Conservation (phyloP, 1,139 yeast species). For the Taiozyma sp. region DNA sequence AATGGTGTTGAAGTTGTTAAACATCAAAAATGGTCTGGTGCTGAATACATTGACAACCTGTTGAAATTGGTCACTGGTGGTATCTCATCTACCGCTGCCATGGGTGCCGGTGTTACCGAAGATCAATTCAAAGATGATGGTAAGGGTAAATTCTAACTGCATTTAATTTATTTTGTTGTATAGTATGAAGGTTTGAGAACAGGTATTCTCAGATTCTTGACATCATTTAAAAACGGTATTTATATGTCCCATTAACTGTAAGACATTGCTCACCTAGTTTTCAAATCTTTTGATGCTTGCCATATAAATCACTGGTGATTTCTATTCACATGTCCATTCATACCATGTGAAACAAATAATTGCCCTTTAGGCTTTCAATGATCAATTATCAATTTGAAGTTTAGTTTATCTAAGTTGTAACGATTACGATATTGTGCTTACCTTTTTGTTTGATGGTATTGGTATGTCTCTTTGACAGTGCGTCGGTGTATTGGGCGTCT, state of each 20-base stretch:
- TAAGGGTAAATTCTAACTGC: not conserved
- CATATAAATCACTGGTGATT: too few species aligned
- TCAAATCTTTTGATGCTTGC: too few species aligned
- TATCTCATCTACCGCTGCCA: conserved; percentile 92
- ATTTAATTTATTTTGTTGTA: not conserved
- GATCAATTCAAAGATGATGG: conserved; percentile 66
- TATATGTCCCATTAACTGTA: not conserved
- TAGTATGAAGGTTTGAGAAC: not conserved
- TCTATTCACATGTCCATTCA: too few species aligned
- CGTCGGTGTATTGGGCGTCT: too few species aligned
- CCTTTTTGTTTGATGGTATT: too few species aligned
- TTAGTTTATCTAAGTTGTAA: too few species aligned
- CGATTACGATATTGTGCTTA: too few species aligned
- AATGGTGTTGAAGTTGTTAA: conserved; percentile 91
- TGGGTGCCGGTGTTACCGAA: conserved; percentile 99
- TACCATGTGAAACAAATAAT: too few species aligned
- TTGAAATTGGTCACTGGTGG: conserved; percentile 94
- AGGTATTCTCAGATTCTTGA: not conserved
- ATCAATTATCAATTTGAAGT: too few species aligned
- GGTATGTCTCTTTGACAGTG: too few species aligned
- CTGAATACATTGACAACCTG: conserved; percentile 90
- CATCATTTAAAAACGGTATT: not conserved
- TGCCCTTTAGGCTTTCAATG: too few species aligned
- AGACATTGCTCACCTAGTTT: too few species aligned
- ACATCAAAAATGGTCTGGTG: conserved; percentile 99